Evolutionary conservation across 1,284 basidiomycete species (phyloP), one percentile per base, ranked within the genome.

Genomic region (Ganoderma lucidum): DNA sequence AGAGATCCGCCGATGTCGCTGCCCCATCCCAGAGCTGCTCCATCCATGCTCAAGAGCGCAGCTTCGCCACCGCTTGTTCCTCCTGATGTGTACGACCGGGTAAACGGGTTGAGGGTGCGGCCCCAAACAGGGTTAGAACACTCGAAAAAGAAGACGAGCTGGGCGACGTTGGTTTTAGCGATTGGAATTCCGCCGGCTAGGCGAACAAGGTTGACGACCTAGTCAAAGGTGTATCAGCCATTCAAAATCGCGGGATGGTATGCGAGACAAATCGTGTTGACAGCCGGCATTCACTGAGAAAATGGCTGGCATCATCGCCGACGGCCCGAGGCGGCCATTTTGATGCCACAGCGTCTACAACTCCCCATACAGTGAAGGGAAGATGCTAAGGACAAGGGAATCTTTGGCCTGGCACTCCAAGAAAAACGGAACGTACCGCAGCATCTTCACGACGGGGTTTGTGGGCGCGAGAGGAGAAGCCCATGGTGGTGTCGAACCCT

Each of bases 131-230:
- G 93, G 77, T 97, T 97, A n/a, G 79, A 81, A 77, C 94, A 95
- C 80, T 97, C 96, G 74, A 96, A 96, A 2, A 92, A 88, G 69
- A 96, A 88, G 85, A 97, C 89, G 0, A 94, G 95, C 80, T 96
- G 92, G 2, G 90, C 87, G 23, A 93, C 85, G 77, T 96, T 96
- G n/a, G 91, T 93, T 78, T 93, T 93, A 76, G 84, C 86, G 70
- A 92, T 85, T 4, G 86, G 83, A 37, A 91, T 84, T 1, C 85
- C 90, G 6, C 90, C 90, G 10, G 82, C 85, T 6, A 79, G 73
- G 45, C 85, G 83, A 44, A 86, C 77, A 35, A 85, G 79, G 48
- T 78, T 76, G 37, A 88, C 87, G 35, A 88, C 56, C 78, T 86
- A 66, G 58, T 39, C 28, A 39, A 63, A 32, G 41, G 28, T 37